Percentiles rank a stretch among this genome's conserved stretches.
These are phyloP conservation scores for Peribolospora kevripleyi DNA, from an alignment of 768 basidiomycete genomes.

Conservation along the genomic window DNA sequence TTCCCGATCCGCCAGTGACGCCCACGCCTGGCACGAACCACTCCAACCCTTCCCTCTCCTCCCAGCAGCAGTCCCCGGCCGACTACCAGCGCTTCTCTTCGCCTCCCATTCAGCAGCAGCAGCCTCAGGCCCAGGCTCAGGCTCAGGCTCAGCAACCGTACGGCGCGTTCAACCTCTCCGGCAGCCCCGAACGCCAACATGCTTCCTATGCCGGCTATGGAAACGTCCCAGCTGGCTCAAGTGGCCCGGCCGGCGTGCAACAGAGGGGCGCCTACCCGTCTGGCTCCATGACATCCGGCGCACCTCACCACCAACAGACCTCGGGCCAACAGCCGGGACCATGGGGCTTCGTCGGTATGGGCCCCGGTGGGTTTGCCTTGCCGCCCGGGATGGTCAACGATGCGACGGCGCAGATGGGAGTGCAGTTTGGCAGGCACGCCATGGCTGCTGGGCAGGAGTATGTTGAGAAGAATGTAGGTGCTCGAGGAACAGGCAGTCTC, in stretches of 20 bases:
- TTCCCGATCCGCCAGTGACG: too few relatives aligned
- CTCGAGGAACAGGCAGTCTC: not conserved
- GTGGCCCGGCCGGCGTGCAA: constrained; percentile 1
- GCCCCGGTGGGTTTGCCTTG: constrained; percentile 11
- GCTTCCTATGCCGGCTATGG: not conserved
- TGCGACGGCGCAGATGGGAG: constrained; percentile 80
- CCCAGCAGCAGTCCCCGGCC: constrained; percentile 14
- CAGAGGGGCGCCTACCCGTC: not conserved
- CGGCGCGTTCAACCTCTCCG: not conserved
- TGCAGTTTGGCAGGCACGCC: constrained; percentile 80
- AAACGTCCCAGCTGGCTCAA: constrained; percentile 4
- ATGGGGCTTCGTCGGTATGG: constrained; percentile 1
- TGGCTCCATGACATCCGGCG: not conserved
- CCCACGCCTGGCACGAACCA: too few relatives aligned
- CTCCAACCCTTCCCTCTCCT: constrained; percentile 13
- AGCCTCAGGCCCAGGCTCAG: constrained; percentile 8
- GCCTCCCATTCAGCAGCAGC: constrained; percentile 9
- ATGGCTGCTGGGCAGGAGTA: constrained; percentile 88
- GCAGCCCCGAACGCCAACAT: constrained; percentile 23
- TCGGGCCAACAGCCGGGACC: not conserved
- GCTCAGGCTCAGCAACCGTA: constrained; percentile 20
- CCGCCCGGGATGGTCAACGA: constrained; percentile 64
- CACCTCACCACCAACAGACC: not conserved
- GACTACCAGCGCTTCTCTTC: constrained; percentile 11
- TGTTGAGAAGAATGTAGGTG: constrained; percentile 68